A percentile compares a stretch with the other conserved stretches of the same genome.
Conservation (phyloP, 768 basidiomycete species). For the Cystobasidium onofrii region DNA sequence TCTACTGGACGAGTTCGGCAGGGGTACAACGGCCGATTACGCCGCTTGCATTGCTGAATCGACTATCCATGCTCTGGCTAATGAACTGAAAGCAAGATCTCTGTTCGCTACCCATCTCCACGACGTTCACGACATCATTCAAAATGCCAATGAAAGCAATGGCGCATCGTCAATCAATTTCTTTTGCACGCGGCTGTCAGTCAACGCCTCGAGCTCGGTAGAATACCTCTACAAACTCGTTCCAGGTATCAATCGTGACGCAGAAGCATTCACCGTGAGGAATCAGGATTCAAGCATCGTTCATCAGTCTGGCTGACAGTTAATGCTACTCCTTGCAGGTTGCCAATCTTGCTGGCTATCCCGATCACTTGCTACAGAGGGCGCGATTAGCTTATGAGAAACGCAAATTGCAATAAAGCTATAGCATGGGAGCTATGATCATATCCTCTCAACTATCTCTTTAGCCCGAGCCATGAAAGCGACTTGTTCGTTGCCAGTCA, state of each 20-base stretch:
- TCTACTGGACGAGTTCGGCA: constrained; percentile 99
- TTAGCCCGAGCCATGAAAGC: constrained; percentile 10
- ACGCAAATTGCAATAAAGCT: constrained; percentile 1
- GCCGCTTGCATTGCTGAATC: constrained; percentile 88
- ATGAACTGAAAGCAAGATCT: constrained; percentile 53
- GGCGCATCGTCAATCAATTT: background rate
- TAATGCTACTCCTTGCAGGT: constrained; percentile 2
- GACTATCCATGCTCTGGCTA: constrained; percentile 65
- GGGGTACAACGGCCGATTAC: constrained; percentile 85
- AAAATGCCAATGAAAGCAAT: background rate
- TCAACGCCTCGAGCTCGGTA: background rate
- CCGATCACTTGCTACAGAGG: constrained; percentile 12
- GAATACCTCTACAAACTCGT: constrained; percentile 24
- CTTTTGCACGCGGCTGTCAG: constrained; percentile 19
- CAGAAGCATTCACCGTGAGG: constrained; percentile 20
- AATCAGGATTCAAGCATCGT: background rate
- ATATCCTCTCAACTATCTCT: constrained; percentile 20
- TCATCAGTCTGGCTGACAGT: background rate
- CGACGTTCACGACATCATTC: constrained; percentile 53
- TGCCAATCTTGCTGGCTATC: constrained; percentile 20
- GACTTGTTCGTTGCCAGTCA: background rate
- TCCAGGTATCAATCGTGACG: constrained; percentile 24
- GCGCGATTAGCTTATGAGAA: background rate
- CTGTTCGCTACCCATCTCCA: constrained; percentile 99
- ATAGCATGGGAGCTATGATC: background rate